Evolutionary conservation across 768 basidiomycete genomes (phyloP).

Genomic region (Hypholoma fasciculare): DNA sequence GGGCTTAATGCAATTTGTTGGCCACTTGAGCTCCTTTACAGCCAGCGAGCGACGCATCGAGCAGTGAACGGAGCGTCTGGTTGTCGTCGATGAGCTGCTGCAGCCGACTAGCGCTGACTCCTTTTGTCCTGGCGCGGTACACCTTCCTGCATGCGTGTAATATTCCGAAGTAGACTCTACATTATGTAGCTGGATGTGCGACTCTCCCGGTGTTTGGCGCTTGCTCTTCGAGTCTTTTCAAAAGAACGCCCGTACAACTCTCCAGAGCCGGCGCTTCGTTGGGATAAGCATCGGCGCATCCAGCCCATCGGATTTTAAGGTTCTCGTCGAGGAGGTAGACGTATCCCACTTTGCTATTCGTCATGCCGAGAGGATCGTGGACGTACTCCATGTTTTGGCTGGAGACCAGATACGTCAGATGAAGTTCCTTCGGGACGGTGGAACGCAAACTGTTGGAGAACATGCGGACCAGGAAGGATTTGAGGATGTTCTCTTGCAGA

Average conservation of each 20-base stretch:
- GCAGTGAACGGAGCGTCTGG: too few species aligned
- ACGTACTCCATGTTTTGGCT: conserved; percentile 84
- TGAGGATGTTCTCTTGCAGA: conserved; percentile 91
- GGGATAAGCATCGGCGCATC: conserved; percentile 76
- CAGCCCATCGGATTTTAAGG: conserved; percentile 88
- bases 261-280: conserved; percentile 73
- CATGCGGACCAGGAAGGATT: conserved; percentile 85
- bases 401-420: conserved; percentile 76
- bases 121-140: too few species aligned
- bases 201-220: not conserved
- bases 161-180: too few species aligned
- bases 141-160: too few species aligned
- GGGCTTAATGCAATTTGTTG: too few species aligned
- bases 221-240: conserved; percentile 53
- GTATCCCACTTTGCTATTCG: conserved; percentile 90
- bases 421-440: conserved; percentile 61
- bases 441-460: conserved; percentile 77
- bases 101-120: too few species aligned
- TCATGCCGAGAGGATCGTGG: conserved; percentile 83
- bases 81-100: too few species aligned
- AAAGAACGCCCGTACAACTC: conserved; percentile 66
- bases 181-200: not conserved
- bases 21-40: too few species aligned
- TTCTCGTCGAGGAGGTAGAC: conserved; percentile 89
- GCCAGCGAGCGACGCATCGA: too few species aligned